Conservation (phyloP, 495 filamentous ascomycete genomes). For the Oidiodendron maius region DNA sequence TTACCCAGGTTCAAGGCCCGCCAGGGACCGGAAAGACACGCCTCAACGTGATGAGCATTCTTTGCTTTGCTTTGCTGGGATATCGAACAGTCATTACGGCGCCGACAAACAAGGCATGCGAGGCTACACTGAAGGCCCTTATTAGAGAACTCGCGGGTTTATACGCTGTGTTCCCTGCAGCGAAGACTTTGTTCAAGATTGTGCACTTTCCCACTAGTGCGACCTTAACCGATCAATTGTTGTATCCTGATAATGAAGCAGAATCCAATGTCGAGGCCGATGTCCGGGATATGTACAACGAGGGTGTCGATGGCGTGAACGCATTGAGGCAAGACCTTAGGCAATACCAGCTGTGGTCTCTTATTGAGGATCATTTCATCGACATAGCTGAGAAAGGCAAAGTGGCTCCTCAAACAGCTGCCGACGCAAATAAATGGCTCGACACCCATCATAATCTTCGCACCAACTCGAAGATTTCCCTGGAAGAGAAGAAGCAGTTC, state of each 20-base stretch:
- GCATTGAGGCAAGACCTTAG: background rate
- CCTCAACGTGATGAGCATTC: background rate
- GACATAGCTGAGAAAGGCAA: background rate
- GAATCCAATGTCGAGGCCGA: background rate
- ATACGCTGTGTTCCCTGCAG: background rate
- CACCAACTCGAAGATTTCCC: background rate
- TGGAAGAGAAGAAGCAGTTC: background rate
- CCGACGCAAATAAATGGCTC: background rate
- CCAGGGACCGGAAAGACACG: constrained; percentile 11
- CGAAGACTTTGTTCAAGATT: background rate
- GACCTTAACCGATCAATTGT: background rate
- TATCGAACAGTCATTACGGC: background rate
- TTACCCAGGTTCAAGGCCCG: constrained; percentile 4
- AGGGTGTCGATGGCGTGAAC: background rate
- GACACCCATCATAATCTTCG: background rate
- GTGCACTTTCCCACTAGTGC: background rate
- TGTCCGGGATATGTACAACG: background rate
- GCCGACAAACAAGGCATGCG: background rate
- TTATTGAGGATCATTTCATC: background rate
- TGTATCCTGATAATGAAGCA: background rate
- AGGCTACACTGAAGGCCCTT: background rate
- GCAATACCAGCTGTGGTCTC: background rate
- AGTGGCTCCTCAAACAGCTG: background rate
- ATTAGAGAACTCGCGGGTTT: background rate
- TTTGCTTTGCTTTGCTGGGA: background rate